Conservation (phyloP, 176 grass and related monocot genomes). For the Melocanna baccifera region DNA sequence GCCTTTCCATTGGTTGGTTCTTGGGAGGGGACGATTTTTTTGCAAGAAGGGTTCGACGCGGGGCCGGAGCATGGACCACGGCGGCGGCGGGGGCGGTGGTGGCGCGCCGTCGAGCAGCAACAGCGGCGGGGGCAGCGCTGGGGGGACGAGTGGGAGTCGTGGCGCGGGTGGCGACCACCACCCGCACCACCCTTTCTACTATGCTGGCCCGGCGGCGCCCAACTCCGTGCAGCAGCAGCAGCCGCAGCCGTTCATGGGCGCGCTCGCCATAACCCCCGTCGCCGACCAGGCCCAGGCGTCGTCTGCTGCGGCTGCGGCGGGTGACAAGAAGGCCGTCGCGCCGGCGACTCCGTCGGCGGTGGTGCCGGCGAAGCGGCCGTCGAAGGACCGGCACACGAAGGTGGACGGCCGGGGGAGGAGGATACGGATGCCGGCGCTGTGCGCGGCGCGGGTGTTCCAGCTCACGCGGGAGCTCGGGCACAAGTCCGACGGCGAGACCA, state of each 20-base stretch:
- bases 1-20: conserved; percentile 1
- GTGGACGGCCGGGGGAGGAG: conserved; percentile 83
- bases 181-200: conserved; percentile 61
- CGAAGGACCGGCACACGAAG: conserved; percentile 96
- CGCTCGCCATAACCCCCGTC: conserved; percentile 46
- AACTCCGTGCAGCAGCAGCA: conserved; percentile 21
- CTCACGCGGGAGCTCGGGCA: conserved; percentile 92
- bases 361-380: conserved; percentile 57
- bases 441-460: conserved; percentile 94
- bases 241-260: conserved; percentile 56
- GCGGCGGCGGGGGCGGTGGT: conserved; percentile 25
- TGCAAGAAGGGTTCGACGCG: background rate
- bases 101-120: conserved; percentile 63
- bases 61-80: conserved; percentile 35
- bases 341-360: conserved; percentile 6
- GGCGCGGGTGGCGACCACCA: conserved; percentile 35
- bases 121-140: conserved; percentile 35
- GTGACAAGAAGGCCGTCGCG: conserved; percentile 52
- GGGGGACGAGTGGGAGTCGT: conserved; percentile 1
- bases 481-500: conserved; percentile 98
- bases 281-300: conserved; percentile 43
- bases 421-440: conserved; percentile 97
- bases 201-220: conserved; percentile 31
- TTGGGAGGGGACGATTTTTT: background rate
- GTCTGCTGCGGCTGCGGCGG: conserved; percentile 7